Conservation (phyloP, 2,329 filamentous ascomycete genomes). For the Cryphonectria carpinicola region DNA sequence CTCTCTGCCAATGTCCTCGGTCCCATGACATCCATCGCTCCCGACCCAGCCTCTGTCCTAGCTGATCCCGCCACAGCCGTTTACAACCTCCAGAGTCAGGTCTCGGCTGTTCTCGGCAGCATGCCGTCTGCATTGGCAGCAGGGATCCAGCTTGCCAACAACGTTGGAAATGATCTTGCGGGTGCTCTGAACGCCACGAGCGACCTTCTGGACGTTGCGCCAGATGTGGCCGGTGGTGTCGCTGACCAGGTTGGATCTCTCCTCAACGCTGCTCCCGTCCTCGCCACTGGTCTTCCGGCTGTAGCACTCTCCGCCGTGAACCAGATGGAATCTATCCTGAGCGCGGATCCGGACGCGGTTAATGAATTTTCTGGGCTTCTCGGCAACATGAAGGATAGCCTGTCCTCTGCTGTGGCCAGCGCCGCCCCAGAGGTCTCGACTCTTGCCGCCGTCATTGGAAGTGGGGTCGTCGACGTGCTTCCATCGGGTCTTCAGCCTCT, state of each 20-base stretch:
- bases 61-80: slow-evolving; percentile 24
- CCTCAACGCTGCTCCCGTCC: slow-evolving; percentile 24
- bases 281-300: slow-evolving; percentile 28
- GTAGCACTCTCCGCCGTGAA: slow-evolving; percentile 24
- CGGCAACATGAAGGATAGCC: slow-evolving; percentile 13
- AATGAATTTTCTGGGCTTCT: slow-evolving; percentile 15
- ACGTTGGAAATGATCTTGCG: slow-evolving; percentile 25
- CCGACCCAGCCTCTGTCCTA: slow-evolving; percentile 22
- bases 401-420: slow-evolving; percentile 23
- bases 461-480: slow-evolving; percentile 18
- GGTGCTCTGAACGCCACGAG: slow-evolving; percentile 23
- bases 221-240: slow-evolving; percentile 25
- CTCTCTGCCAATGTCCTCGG: slow-evolving; percentile 25
- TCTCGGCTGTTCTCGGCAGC: slow-evolving; percentile 23
- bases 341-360: slow-evolving; percentile 9
- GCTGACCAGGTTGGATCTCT: slow-evolving; percentile 26
- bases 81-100: slow-evolving; percentile 21
- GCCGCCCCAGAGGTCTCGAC: slow-evolving; percentile 21
- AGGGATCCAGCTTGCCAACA: slow-evolving; percentile 25
- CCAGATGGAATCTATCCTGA: slow-evolving; percentile 23
- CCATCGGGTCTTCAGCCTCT: slow-evolving; percentile 23
- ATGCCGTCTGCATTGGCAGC: slow-evolving; percentile 27
- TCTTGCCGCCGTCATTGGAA: slow-evolving; percentile 24
- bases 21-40: slow-evolving; percentile 24
- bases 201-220: slow-evolving; percentile 18